phyloP scores from a whole-genome alignment of 106 monocot species.

The Dendrobium catenatum region DNA sequence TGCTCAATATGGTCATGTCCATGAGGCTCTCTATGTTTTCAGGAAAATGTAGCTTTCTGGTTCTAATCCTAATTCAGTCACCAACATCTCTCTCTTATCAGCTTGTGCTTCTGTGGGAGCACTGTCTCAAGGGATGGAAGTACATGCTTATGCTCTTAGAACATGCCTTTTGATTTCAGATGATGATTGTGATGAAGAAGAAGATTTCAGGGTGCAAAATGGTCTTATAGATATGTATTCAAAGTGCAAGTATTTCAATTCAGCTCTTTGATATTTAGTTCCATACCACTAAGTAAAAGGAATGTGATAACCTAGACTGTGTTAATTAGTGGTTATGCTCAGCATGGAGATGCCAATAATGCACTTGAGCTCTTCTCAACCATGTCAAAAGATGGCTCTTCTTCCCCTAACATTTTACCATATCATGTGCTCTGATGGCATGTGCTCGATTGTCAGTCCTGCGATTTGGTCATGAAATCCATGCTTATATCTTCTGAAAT shows the following conservation, averaged over 20 bases:
- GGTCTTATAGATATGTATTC: constrained; percentile 83
- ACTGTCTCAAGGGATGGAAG: constrained; percentile 63
- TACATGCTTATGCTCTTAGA: constrained; percentile 59
- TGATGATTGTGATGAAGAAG: constrained; percentile 13
- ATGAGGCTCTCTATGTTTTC: constrained; percentile 37
- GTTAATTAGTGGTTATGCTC: constrained; percentile 82
- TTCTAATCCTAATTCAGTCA: constrained; percentile 62
- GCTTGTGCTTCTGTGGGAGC: constrained; percentile 80
- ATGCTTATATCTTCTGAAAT: constrained; percentile 47
- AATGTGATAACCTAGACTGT: constrained; percentile 87
- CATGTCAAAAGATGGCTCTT: constrained; percentile 29
- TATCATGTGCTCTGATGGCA: constrained; percentile 75
- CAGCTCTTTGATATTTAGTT: constrained; percentile 41
- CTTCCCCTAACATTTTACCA: constrained; percentile 56
- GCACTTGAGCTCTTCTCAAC: constrained; percentile 54
- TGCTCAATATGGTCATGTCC: constrained; percentile 57
- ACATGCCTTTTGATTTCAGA: constrained; percentile 29
- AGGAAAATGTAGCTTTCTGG: constrained; percentile 54
- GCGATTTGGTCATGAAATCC: constrained; percentile 57
- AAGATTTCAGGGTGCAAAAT: constrained; percentile 76
- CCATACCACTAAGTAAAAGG: constrained; percentile 26
- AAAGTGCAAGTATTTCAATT: constrained; percentile 53
- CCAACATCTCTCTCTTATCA: constrained; percentile 75
- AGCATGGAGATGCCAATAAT: constrained; percentile 76
- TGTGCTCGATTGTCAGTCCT: constrained; percentile 47